Conservation (phyloP, 23 red algal genomes). For the Chondrus crispus region DNA sequence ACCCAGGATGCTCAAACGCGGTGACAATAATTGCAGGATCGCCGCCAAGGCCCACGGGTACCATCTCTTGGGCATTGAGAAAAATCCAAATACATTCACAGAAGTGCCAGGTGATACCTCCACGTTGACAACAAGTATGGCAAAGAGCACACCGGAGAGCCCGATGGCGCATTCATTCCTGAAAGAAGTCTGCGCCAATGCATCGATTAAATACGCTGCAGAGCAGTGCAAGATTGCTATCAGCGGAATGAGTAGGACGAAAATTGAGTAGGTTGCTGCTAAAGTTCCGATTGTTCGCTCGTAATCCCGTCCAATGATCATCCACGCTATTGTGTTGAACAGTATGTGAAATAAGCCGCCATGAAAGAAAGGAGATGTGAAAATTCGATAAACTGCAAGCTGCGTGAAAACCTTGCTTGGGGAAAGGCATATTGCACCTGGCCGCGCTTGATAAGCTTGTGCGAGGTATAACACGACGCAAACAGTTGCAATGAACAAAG, state of each 20-base stretch:
- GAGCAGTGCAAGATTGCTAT: constrained; percentile 10
- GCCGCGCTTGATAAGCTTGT: neutral
- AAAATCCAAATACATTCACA: constrained; percentile 45
- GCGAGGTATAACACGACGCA: constrained; percentile 7
- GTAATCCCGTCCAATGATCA: constrained; percentile 3
- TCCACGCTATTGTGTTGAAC: constrained; percentile 57
- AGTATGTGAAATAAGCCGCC: constrained; percentile 58
- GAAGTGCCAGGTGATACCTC: neutral
- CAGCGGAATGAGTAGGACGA: constrained; percentile 43
- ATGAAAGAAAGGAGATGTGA: constrained; percentile 62
- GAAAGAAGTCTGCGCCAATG: constrained; percentile 15
- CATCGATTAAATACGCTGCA: constrained; percentile 18
- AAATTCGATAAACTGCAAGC: constrained; percentile 36
- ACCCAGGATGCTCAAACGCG: constrained; percentile 25
- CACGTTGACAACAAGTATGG: constrained; percentile 39
- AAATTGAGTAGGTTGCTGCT: constrained; percentile 2
- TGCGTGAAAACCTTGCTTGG: neutral
- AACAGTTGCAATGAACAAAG: neutral
- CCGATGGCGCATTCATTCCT: constrained; percentile 45
- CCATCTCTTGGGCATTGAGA: constrained; percentile 2
- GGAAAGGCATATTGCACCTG: neutral
- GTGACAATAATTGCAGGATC: constrained; percentile 25
- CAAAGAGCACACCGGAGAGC: constrained; percentile 54
- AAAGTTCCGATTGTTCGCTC: constrained; percentile 45
- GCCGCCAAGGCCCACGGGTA: constrained; percentile 25